Percentiles rank a stretch among this genome's conserved stretches.
These are phyloP conservation scores for Lentinus tigrinus DNA, from an alignment of 768 basidiomycete species.

Conservation along the genomic window DNA sequence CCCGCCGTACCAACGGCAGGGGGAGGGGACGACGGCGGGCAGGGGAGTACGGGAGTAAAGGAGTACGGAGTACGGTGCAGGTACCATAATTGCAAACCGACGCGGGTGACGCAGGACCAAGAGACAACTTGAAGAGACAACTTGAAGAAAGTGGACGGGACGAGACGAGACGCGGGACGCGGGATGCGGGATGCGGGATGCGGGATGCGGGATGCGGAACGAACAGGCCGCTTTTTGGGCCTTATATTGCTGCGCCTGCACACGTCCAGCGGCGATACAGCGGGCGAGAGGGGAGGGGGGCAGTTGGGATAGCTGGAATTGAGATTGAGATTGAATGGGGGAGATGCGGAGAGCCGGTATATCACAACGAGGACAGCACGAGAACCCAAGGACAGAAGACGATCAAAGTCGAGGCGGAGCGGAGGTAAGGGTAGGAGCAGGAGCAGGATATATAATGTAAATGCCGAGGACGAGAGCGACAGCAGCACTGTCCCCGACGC, in stretches of 20 bases:
- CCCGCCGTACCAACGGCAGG: neutral
- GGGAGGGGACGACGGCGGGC: neutral
- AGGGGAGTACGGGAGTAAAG: neutral
- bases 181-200: neutral
- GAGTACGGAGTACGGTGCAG: too few species aligned
- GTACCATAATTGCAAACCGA: too few species aligned
- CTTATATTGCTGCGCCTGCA: too few species aligned
- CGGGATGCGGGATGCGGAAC: neutral
- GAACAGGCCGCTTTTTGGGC: neutral
- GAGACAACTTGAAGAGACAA: too few species aligned
- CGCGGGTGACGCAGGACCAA: neutral
- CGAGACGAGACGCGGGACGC: neutral
- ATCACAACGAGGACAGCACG: conserved; percentile 9
- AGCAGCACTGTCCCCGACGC: too few species aligned
- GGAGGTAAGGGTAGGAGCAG: neutral
- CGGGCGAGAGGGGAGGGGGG: neutral
- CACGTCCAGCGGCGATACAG: conserved; percentile 17
- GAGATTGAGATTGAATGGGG: neutral
- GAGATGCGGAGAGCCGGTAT: neutral
- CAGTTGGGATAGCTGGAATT: neutral
- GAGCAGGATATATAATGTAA: too few species aligned
- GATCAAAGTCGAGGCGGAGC: neutral
- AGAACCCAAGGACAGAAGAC: neutral
- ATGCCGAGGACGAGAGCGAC: too few species aligned
- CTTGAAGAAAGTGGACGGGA: neutral